Evolutionary conservation across 441 rosid species (phyloP), one percentile per base, ranked within the genome.

Genomic region (Populus hybrid): DNA sequence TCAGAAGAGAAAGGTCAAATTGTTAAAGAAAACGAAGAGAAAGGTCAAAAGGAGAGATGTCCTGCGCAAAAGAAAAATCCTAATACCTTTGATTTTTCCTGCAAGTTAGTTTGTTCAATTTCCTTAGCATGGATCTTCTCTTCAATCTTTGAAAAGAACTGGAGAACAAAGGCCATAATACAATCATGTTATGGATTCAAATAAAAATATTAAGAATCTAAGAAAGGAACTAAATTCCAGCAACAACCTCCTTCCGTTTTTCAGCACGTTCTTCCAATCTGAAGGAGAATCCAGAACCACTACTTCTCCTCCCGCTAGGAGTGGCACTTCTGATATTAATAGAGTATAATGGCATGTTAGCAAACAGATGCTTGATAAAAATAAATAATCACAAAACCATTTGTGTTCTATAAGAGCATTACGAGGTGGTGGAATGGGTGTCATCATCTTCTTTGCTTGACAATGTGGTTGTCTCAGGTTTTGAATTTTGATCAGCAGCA

Each of bases 261-360:
- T 96, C 99, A 79, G 99, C 99, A 50, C 99, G 91, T 81, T 92
- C 94, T 69, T 91, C 94, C 84, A 96, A 91, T 83, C 83, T 91
- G 83, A 94, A 96, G 83, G 95, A 90, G 86, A 96, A 96, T 19
- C 94, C 97, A 61, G 92, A 94, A 63, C 87, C 89, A 73, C 82
- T 80, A 59, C 87, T 85, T 80, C 91, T 85, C 77, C 83, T 75
- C 19, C 90, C 85, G 80, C 81, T 85, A 75, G 91, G 85, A 73
- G 91, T 86, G 69, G 87, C 87, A 80, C 89, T 87, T 81, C 92
- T 91, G 85, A 76, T 66, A 40, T 81, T 53, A 28, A 71, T 28
- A 28, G 38, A 71, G 4, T n/a, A n/a, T 46, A 30, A 9, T 59
- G 14, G 23, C 46, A 72, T 7, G 38, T 77, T 67, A 67, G 23